Percentiles rank a stretch among this genome's conserved stretches.
phyloP scores from a whole-genome alignment of 2,329 filamentous ascomycete species.

The Aspergillus floridensis region DNA sequence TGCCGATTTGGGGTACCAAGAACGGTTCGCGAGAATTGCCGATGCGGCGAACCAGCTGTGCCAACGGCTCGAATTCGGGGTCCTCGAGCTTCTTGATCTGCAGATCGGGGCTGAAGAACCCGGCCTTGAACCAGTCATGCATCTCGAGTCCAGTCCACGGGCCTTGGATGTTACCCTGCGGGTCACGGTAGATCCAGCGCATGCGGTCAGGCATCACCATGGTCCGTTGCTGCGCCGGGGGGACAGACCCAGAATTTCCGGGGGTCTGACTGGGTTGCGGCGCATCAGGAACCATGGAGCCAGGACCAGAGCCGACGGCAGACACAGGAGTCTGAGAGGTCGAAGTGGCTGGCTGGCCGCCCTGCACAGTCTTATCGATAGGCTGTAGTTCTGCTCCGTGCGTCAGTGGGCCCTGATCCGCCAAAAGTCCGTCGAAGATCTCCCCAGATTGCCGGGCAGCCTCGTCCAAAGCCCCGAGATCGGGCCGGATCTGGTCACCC shows the following conservation, averaged over 20 bases:
- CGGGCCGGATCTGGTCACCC: conserved; percentile 58
- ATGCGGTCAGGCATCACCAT: conserved; percentile 99
- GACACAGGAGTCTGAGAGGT: conserved; percentile 38
- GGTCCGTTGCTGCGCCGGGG: conserved; percentile 68
- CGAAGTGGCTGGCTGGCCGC: conserved; percentile 30
- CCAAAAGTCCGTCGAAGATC: not conserved
- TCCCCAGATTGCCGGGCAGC: conserved; percentile 58
- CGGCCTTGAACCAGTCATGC: conserved; percentile 99
- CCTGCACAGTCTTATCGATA: conserved; percentile 30
- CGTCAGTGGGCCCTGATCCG: conserved; percentile 1
- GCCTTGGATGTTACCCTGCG: conserved; percentile 85
- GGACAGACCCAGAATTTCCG: conserved; percentile 57
- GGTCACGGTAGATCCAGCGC: conserved; percentile 97
- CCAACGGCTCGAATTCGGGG: conserved; percentile 87
- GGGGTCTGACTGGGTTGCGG: conserved; percentile 34
- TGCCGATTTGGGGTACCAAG: conserved; percentile 93
- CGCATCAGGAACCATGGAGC: conserved; percentile 31
- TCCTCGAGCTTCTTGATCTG: conserved; percentile 95
- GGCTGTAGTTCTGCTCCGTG: conserved; percentile 24
- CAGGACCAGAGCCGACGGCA: conserved; percentile 33
- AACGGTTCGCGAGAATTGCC: conserved; percentile 97
- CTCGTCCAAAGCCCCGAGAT: conserved; percentile 56
- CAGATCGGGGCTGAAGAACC: conserved; percentile 93
- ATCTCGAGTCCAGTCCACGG: conserved; percentile 96
- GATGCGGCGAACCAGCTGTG: conserved; percentile 90